Evolutionary conservation across 257 asterid genomes (phyloP).

Genomic region (Paulownia fortunei): DNA sequence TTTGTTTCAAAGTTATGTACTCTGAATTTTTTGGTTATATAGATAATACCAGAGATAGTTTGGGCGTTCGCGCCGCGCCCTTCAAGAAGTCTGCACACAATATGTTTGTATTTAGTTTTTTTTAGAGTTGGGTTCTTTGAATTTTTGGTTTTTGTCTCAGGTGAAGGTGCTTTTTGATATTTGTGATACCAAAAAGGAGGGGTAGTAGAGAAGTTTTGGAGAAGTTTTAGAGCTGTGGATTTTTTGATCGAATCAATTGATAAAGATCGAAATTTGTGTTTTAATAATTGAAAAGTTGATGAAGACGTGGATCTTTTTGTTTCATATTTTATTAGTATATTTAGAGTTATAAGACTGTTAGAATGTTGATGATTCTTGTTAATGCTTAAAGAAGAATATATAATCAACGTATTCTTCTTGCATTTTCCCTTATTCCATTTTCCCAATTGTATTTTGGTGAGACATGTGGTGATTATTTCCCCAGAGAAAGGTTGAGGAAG

Average conservation of each 20-base stretch:
- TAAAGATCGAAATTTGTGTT: neutral
- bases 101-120: no score
- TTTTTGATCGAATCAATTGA: neutral
- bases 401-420: neutral
- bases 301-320: neutral
- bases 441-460: constrained; percentile 18
- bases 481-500: constrained; percentile 71
- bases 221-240: neutral
- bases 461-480: constrained; percentile 5
- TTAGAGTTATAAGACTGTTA: neutral
- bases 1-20: no score
- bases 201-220: no score
- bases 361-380: neutral
- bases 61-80: no score
- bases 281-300: neutral
- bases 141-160: neutral
- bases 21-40: no score
- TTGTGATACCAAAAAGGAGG: neutral
- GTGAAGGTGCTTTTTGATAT: neutral
- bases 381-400: neutral
- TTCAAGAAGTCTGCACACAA: no score
- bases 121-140: neutral
- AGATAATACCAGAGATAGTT: no score
- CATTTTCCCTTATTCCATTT: neutral
- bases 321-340: no score